Percentiles rank a stretch among this genome's conserved stretches.
Evolutionary conservation across 2,329 filamentous ascomycete species (phyloP).

Genomic region (Ascochyta pisi): DNA sequence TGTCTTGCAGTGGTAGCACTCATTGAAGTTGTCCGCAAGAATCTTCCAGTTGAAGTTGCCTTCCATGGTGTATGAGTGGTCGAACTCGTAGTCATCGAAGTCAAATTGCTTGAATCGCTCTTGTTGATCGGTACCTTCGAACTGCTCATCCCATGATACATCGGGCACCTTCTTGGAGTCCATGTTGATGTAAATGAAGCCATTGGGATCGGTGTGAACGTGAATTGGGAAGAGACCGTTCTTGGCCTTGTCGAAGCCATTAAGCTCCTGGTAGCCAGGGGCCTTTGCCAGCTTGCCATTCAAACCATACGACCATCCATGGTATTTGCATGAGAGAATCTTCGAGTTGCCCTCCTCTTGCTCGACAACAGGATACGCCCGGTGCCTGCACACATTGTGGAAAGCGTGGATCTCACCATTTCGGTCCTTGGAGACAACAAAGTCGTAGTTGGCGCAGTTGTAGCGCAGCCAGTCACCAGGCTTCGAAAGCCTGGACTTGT

Average conservation of each 20-base stretch:
- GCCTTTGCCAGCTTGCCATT: slow-evolving; percentile 55
- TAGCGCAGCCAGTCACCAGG: slow-evolving; percentile 65
- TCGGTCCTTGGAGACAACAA: slow-evolving; percentile 47
- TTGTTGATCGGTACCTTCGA: slow-evolving; percentile 44
- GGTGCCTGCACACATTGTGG: slow-evolving; percentile 56
- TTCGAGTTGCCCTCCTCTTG: slow-evolving; percentile 48
- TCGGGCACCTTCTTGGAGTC: slow-evolving; percentile 41
- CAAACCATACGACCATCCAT: slow-evolving; percentile 56
- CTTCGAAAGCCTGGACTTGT: slow-evolving; percentile 59
- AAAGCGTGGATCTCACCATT: slow-evolving; percentile 51
- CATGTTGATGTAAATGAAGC: slow-evolving; percentile 49
- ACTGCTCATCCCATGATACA: slow-evolving; percentile 40
- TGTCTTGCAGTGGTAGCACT: slow-evolving; percentile 69
- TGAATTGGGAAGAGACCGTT: slow-evolving; percentile 48
- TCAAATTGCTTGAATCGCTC: slow-evolving; percentile 42
- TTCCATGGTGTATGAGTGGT: slow-evolving; percentile 44
- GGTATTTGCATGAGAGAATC: slow-evolving; percentile 55
- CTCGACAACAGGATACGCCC: slow-evolving; percentile 53
- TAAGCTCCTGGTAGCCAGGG: slow-evolving; percentile 51
- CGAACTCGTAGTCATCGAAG: slow-evolving; percentile 57
- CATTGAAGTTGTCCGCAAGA: slow-evolving; percentile 67
- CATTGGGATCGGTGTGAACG: slow-evolving; percentile 39
- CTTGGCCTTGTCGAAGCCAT: slow-evolving; percentile 50
- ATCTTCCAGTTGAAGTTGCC: slow-evolving; percentile 46
- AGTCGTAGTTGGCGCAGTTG: slow-evolving; percentile 53